phyloP scores from a whole-genome alignment of 1,139 yeast species.

The Blastobotrys proliferans region DNA sequence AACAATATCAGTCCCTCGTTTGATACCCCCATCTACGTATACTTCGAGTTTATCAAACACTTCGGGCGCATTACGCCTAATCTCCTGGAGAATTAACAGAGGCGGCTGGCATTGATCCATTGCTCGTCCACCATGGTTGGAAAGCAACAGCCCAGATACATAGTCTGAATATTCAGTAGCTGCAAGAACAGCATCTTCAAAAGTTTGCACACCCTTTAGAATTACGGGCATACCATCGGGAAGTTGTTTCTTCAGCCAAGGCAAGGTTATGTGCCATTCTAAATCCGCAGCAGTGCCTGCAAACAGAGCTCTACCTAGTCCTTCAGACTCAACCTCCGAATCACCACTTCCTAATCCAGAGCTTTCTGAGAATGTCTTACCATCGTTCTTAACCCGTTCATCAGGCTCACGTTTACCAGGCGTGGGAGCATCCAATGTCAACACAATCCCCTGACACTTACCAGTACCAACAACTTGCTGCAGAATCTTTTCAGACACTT shows the following conservation, averaged over 20 bases:
- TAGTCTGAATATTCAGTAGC: conserved; percentile 38
- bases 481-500: conserved; percentile 50
- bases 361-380: conserved; percentile 38
- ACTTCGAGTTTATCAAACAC: conserved; percentile 42
- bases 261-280: conserved; percentile 42
- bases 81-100: conserved; percentile 47
- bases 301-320: conserved; percentile 42
- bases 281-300: conserved; percentile 50
- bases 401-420: conserved; percentile 72
- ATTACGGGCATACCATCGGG: conserved; percentile 34
- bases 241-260: conserved; percentile 42
- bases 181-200: conserved; percentile 49
- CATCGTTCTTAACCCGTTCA: conserved; percentile 44
- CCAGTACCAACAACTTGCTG: conserved; percentile 44
- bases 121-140: conserved; percentile 58
- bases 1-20: conserved; percentile 51
- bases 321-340: conserved; percentile 37
- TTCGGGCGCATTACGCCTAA: conserved; percentile 41
- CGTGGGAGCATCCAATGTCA: conserved; percentile 82
- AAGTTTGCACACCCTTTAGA: conserved; percentile 50
- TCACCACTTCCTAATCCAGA: conserved; percentile 32
- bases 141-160: conserved; percentile 49
- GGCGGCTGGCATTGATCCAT: conserved; percentile 49
- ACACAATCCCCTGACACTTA: conserved; percentile 60
- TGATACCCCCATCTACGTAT: conserved; percentile 53